Evolutionary conservation across 495 filamentous ascomycete genomes (phyloP).

Genomic region (Rhizodiscina lignyota): DNA sequence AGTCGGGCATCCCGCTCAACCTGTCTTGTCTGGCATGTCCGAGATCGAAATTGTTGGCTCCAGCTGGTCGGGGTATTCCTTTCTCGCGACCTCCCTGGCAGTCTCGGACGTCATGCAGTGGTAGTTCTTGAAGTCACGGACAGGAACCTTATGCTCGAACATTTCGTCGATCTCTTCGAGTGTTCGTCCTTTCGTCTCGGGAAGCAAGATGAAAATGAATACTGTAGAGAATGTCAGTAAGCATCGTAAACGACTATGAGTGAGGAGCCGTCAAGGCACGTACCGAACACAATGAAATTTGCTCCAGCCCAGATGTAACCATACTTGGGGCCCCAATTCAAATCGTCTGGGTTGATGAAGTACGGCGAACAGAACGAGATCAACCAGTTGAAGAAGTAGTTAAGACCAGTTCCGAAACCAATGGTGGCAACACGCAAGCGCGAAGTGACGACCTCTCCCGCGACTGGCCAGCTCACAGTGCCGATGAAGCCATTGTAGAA

Average conservation of each 20-base stretch:
- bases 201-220: slow-evolving; percentile 8
- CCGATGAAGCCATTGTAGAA: slow-evolving; percentile 8
- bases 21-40: no score
- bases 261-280: no score
- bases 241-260: neutral
- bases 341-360: slow-evolving; percentile 31
- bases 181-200: slow-evolving; percentile 8
- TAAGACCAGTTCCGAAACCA: slow-evolving; percentile 29
- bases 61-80: no score
- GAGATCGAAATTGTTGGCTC: no score
- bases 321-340: slow-evolving; percentile 33
- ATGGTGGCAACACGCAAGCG: slow-evolving; percentile 34
- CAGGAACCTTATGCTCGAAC: slow-evolving; percentile 5
- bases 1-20: no score
- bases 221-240: neutral
- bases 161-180: slow-evolving; percentile 12
- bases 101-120: no score
- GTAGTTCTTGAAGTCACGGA: slow-evolving; percentile 7
- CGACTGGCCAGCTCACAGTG: slow-evolving; percentile 5
- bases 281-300: slow-evolving; percentile 7
- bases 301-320: slow-evolving; percentile 33
- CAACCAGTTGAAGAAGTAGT: slow-evolving; percentile 28
- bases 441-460: slow-evolving; percentile 20
- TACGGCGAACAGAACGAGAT: slow-evolving; percentile 24
- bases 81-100: no score